These are phyloP conservation scores for Clarireedia sp. DNA, from an alignment of 2,329 filamentous ascomycete genomes.

Conservation along the genomic window DNA sequence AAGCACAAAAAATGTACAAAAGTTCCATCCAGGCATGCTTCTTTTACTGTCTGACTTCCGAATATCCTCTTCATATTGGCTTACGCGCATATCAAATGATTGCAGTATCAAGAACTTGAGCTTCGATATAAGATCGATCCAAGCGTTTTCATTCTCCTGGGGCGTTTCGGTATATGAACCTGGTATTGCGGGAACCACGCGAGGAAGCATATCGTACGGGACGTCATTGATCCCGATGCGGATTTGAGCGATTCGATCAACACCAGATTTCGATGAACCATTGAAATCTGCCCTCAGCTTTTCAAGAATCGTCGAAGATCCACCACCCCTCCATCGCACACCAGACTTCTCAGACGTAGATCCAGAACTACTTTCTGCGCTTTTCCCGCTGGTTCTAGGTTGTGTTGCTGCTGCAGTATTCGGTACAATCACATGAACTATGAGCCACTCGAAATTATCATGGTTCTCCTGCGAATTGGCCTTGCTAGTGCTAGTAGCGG, in stretches of 20 bases:
- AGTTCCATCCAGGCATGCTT: slow-evolving; percentile 90
- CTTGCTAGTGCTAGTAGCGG: slow-evolving; percentile 46
- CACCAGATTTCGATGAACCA: slow-evolving; percentile 57
- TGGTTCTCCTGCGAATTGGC: slow-evolving; percentile 76
- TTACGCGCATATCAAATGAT: slow-evolving; percentile 84
- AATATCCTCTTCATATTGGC: slow-evolving; percentile 95
- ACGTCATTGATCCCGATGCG: slow-evolving; percentile 66
- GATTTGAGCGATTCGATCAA: slow-evolving; percentile 79
- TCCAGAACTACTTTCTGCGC: slow-evolving; percentile 42
- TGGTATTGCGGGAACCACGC: slow-evolving; percentile 55
- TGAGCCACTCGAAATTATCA: slow-evolving; percentile 92
- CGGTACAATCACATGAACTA: slow-evolving; percentile 85
- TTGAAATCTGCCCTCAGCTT: slow-evolving; percentile 90
- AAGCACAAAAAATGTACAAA: slow-evolving; percentile 96
- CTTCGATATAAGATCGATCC: slow-evolving; percentile 76
- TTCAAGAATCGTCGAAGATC: slow-evolving; percentile 77
- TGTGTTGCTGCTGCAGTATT: slow-evolving; percentile 76
- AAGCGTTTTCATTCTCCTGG: slow-evolving; percentile 72
- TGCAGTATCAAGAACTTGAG: slow-evolving; percentile 79
- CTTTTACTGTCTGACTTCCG: slow-evolving; percentile 87
- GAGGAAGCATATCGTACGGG: slow-evolving; percentile 55
- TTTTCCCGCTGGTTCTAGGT: slow-evolving; percentile 53
- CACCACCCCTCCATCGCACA: slow-evolving; percentile 69
- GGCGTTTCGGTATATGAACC: slow-evolving; percentile 61
- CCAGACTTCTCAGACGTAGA: slow-evolving; percentile 56